phyloP scores from a whole-genome alignment of 192 early-diverging fungal species.

The Fimicolochytrium jonesii region DNA sequence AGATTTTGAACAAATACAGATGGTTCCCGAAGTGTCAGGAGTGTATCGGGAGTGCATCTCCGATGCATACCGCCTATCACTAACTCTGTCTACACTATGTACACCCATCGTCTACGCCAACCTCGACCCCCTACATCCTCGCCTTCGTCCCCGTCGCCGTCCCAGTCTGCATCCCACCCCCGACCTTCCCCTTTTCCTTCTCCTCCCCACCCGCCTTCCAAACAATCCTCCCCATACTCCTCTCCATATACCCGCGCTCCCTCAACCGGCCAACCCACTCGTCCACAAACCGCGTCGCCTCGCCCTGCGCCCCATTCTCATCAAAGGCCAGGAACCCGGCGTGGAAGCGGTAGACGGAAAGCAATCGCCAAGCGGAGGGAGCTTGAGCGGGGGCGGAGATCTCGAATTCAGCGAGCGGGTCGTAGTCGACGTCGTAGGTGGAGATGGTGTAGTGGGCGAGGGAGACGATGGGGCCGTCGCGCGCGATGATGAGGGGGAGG shows the following conservation, averaged over 20 bases:
- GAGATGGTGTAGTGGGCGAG: constrained; percentile 11
- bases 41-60: too few species aligned
- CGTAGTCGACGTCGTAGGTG: constrained; percentile 14
- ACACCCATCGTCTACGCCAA: too few species aligned
- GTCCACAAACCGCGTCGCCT: neutral
- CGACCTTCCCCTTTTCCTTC: too few species aligned
- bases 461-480: neutral
- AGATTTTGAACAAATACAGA: too few species aligned
- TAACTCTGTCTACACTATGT: too few species aligned
- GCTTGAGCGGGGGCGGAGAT: neutral
- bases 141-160: too few species aligned
- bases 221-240: neutral
- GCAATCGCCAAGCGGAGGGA: neutral
- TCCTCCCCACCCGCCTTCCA: neutral
- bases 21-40: too few species aligned
- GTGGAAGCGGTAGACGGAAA: constrained; percentile 1
- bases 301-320: neutral
- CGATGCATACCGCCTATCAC: too few species aligned
- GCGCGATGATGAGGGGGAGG: constrained; percentile 5
- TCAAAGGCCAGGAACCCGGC: neutral
- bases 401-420: constrained; percentile 6
- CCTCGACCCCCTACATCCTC: too few species aligned
- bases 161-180: too few species aligned
- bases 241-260: neutral
- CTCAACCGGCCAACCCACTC: neutral